A percentile compares a stretch with the other conserved stretches of the same genome.
These are phyloP conservation scores for Chloranthus sessilifolius DNA, from an alignment of 164 flowering plant species.

Conservation along the genomic window DNA sequence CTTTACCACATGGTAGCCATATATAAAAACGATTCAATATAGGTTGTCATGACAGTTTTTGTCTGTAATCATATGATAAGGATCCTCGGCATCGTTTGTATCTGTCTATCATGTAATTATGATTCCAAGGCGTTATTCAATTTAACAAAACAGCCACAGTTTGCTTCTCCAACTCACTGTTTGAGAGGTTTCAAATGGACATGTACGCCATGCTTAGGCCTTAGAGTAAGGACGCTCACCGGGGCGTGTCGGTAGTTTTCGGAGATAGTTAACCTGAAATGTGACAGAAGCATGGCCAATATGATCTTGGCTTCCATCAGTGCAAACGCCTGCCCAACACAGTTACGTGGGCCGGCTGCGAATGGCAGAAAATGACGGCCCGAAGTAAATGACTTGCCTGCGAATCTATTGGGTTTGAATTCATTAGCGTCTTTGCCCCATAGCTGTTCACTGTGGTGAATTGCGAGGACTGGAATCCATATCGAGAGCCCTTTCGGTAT, in stretches of 20 bases:
- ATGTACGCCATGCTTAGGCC: conserved; percentile 16
- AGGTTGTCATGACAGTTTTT: no score
- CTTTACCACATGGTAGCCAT: no score
- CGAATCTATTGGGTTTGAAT: conserved; percentile 19
- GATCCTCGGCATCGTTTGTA: no score
- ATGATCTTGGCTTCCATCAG: conserved; percentile 16
- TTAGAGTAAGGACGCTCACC: conserved; percentile 9
- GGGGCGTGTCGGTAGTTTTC: conserved; percentile 17
- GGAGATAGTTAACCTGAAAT: conserved; percentile 14
- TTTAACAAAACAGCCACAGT: no score
- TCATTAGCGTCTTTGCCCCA: conserved; percentile 24
- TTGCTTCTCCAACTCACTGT: no score
- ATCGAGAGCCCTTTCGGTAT: conserved; percentile 21
- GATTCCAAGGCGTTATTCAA: no score
- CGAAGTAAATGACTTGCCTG: not conserved
- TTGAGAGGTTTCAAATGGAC: conserved; percentile 8
- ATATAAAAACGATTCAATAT: no score
- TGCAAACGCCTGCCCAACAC: conserved; percentile 21
- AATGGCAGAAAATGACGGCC: conserved; percentile 16
- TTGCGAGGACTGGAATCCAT: conserved; percentile 19
- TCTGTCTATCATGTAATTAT: no score
- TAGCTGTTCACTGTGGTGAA: conserved; percentile 16
- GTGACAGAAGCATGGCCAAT: conserved; percentile 11
- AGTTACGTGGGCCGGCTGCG: conserved; percentile 13
- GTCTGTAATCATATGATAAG: no score